phyloP scores from a whole-genome alignment of 169 alveolate species.

The Eimeria falciformis region DNA sequence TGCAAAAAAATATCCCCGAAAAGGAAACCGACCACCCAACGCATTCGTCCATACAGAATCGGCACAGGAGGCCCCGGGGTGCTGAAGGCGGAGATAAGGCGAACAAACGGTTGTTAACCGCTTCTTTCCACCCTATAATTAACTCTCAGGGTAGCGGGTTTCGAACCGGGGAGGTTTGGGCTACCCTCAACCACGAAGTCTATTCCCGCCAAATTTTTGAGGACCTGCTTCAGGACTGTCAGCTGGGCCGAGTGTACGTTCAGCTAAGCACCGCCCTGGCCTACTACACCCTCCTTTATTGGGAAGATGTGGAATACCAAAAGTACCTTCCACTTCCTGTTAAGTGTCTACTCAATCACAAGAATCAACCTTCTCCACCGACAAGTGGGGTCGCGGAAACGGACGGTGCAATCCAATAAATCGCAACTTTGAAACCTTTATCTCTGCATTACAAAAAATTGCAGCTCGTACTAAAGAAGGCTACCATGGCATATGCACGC shows the following conservation, averaged over 20 bases:
- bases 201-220: slow-evolving; percentile 29
- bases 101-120: background rate
- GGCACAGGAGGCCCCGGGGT: too few species aligned
- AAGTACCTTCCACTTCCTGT: slow-evolving; percentile 29
- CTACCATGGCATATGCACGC: too few species aligned
- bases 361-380: background rate
- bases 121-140: slow-evolving; percentile 5
- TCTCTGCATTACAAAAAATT: too few species aligned
- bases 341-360: background rate
- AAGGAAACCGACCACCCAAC: too few species aligned
- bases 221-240: slow-evolving; percentile 50
- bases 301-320: slow-evolving; percentile 41
- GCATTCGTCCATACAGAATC: too few species aligned
- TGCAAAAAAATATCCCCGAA: too few species aligned
- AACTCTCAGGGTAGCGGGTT: slow-evolving; percentile 46
- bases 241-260: slow-evolving; percentile 32
- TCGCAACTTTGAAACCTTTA: background rate
- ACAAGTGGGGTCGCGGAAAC: background rate
- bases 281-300: slow-evolving; percentile 27
- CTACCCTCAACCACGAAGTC: slow-evolving; percentile 9
- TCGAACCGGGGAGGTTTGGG: slow-evolving; percentile 13
- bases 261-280: slow-evolving; percentile 52
- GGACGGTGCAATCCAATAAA: background rate
- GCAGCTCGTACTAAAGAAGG: too few species aligned
- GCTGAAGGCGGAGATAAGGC: too few species aligned